Conservation (phyloP, 371 early-diverging fungal species). For the Funneliformis caledonium region DNA sequence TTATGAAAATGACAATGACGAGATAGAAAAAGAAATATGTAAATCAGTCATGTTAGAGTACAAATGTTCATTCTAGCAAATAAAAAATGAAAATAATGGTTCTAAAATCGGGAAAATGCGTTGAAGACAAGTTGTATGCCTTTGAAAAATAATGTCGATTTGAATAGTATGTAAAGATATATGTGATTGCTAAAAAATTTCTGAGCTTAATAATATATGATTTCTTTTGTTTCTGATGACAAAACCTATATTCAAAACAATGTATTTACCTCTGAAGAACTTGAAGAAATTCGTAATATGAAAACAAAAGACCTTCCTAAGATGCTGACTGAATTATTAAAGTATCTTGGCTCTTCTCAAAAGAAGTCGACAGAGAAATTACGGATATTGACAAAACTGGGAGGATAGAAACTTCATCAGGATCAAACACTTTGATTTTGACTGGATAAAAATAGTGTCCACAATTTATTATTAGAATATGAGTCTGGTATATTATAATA, state of each 20-base stretch:
- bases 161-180: constrained; percentile 38
- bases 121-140: constrained; percentile 44
- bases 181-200: constrained; percentile 20
- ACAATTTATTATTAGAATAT: constrained; percentile 34
- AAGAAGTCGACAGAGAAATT: constrained; percentile 17
- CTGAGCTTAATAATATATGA: constrained; percentile 19
- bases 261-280: constrained; percentile 25
- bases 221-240: constrained; percentile 28
- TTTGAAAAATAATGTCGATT: constrained; percentile 41
- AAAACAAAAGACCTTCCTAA: constrained; percentile 27
- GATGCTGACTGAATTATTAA: constrained; percentile 28
- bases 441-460: constrained; percentile 31
- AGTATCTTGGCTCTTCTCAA: constrained; percentile 36
- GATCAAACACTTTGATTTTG: constrained; percentile 29
- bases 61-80: not conserved
- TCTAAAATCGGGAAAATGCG: constrained; percentile 41
- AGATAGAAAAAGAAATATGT: constrained; percentile 7
- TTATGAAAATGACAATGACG: not conserved
- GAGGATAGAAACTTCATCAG: constrained; percentile 13
- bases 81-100: constrained; percentile 39
- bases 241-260: constrained; percentile 26
- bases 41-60: not conserved
- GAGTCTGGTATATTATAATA: constrained; percentile 26
- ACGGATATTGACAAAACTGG: constrained; percentile 19
- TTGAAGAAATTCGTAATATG: constrained; percentile 15